phyloP scores from a whole-genome alignment of 2,329 filamentous ascomycete species.

The Penicillium freii region DNA sequence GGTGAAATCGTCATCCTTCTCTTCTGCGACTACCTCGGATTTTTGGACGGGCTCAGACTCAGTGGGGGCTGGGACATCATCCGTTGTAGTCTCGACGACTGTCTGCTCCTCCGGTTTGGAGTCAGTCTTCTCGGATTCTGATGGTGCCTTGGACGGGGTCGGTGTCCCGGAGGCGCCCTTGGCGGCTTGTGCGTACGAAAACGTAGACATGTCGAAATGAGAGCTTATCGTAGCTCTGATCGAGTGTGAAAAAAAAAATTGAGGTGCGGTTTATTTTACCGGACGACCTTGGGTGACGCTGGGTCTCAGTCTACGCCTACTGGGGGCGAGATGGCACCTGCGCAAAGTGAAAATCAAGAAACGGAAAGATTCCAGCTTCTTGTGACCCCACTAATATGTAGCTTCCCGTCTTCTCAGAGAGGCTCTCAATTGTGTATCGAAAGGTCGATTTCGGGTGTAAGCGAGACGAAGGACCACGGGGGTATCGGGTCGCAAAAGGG shows the following conservation, averaged over 20 bases:
- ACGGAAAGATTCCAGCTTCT: constrained; percentile 26
- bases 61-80: constrained; percentile 36
- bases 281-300: constrained; percentile 23
- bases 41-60: constrained; percentile 47
- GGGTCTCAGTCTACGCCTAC: constrained; percentile 21
- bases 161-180: constrained; percentile 66
- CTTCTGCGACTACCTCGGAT: constrained; percentile 39
- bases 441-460: neutral
- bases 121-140: constrained; percentile 31
- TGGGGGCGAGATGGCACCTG: constrained; percentile 27
- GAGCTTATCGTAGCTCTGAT: constrained; percentile 41
- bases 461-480: constrained; percentile 1
- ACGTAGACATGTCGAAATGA: constrained; percentile 55
- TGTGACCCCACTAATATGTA: constrained; percentile 32
- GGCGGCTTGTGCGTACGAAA: constrained; percentile 95
- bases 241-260: neutral
- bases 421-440: constrained; percentile 16
- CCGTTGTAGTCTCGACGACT: constrained; percentile 25
- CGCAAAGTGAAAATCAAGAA: constrained; percentile 25
- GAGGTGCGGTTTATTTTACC: constrained; percentile 26
- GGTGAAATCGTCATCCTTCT: constrained; percentile 38
- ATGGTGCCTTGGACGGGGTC: constrained; percentile 43
- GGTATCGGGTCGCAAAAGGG: constrained; percentile 6
- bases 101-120: constrained; percentile 33
- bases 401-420: constrained; percentile 25